phyloP scores from a whole-genome alignment of 2,329 filamentous ascomycete species.

The Grosmannia serpens region DNA sequence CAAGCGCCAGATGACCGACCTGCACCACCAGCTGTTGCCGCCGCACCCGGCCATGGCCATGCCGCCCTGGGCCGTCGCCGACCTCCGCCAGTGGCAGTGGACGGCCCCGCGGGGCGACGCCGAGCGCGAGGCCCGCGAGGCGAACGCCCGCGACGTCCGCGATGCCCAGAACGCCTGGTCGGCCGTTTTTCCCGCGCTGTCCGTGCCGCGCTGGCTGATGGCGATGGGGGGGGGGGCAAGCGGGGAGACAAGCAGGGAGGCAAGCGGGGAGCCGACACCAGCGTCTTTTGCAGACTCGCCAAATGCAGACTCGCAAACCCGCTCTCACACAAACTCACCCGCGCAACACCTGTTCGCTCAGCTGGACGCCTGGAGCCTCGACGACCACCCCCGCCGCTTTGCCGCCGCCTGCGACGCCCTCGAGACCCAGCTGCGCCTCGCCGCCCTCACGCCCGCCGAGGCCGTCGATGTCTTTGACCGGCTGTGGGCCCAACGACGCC shows the following conservation, averaged over 20 bases:
- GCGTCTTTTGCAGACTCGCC: too few species aligned
- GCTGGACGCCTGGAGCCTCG: conserved; percentile 5
- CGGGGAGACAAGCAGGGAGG: too few species aligned
- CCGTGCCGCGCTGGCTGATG: conserved; percentile 2
- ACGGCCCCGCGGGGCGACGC: conserved; percentile 28
- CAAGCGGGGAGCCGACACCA: too few species aligned
- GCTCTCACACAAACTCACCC: too few species aligned
- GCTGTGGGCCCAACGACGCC: background rate
- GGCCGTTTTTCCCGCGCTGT: conserved; percentile 4
- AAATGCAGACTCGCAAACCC: too few species aligned
- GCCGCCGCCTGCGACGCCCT: conserved; percentile 6
- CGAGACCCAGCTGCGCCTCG: conserved; percentile 8
- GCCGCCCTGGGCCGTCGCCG: conserved; percentile 25
- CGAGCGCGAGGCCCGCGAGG: background rate
- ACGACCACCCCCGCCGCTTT: background rate
- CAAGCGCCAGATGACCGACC: conserved; percentile 41
- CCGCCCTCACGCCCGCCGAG: conserved; percentile 9
- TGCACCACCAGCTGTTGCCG: conserved; percentile 28
- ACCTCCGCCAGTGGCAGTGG: conserved; percentile 40
- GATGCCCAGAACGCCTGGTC: background rate
- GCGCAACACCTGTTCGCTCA: background rate
- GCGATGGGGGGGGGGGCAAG: background rate
- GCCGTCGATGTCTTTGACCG: conserved; percentile 1
- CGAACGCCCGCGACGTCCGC: background rate
- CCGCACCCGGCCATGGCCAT: background rate